Evolutionary conservation across 2,329 filamentous ascomycete genomes (phyloP).

Genomic region (Ceratocystis cacaofunesta): DNA sequence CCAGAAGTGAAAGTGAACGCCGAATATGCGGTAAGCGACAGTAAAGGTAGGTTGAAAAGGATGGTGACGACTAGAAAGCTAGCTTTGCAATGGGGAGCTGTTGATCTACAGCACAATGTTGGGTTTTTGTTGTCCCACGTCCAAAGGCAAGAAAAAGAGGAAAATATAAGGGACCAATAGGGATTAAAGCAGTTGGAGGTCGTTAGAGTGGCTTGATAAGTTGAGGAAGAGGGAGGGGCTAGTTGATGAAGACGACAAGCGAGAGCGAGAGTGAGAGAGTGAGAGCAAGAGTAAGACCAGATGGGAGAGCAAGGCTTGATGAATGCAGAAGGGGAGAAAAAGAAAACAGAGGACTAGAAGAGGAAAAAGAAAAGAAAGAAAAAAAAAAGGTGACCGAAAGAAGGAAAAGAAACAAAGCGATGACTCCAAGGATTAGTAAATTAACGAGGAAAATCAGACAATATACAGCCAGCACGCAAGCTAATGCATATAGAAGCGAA

Average conservation of each 20-base stretch:
- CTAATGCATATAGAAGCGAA: conserved; percentile 7
- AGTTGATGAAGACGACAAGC: background rate
- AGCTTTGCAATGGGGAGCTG: background rate
- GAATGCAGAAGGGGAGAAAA: background rate
- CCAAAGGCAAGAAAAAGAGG: background rate
- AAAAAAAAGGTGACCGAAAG: background rate
- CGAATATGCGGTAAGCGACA: background rate
- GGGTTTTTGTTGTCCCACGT: background rate
- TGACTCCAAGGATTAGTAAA: conserved; percentile 5
- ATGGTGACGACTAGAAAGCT: background rate
- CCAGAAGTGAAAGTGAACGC: background rate
- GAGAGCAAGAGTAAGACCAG: no score
- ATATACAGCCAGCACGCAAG: conserved; percentile 12
- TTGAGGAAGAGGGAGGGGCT: background rate
- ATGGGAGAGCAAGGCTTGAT: background rate
- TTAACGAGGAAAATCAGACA: conserved; percentile 7
- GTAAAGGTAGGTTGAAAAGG: background rate
- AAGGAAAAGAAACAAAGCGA: conserved; percentile 8
- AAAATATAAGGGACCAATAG: conserved; percentile 3
- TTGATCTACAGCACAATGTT: background rate
- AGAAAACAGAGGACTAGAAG: background rate
- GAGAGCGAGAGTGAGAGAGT: background rate
- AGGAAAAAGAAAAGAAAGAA: background rate
- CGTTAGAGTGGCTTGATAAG: background rate
- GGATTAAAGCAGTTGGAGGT: background rate